These are phyloP conservation scores for Metschnikowia colocasiae DNA, from an alignment of 805 yeast genomes.

Conservation along the genomic window DNA sequence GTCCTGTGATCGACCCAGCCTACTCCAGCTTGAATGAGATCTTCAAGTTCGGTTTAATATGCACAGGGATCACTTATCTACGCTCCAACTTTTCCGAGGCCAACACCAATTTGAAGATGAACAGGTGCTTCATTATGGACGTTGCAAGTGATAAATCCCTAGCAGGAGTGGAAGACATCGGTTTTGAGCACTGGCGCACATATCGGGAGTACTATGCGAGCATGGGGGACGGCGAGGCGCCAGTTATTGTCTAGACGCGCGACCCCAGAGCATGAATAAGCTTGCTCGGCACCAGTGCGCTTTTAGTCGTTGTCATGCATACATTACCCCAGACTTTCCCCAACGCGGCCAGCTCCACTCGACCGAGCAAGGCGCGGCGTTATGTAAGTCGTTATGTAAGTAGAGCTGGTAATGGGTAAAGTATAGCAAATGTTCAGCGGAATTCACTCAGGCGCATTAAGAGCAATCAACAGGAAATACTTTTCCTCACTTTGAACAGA, in stretches of 20 bases:
- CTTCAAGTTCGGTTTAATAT: slow-evolving; percentile 53
- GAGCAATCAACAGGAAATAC: background rate
- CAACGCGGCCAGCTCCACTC: slow-evolving; percentile 9
- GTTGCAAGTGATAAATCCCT: slow-evolving; percentile 32
- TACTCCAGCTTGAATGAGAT: slow-evolving; percentile 52
- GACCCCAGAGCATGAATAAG: background rate
- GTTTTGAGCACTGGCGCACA: slow-evolving; percentile 38
- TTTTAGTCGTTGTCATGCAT: background rate
- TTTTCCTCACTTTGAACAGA: background rate
- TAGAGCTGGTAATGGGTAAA: background rate
- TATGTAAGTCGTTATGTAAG: no score
- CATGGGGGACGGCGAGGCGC: slow-evolving; percentile 6
- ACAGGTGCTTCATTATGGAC: slow-evolving; percentile 37
- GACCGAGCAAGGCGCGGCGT: slow-evolving; percentile 9
- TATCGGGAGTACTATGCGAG: slow-evolving; percentile 36
- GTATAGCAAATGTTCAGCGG: background rate
- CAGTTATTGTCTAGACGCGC: background rate
- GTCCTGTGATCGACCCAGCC: slow-evolving; percentile 50
- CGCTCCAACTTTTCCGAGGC: slow-evolving; percentile 26
- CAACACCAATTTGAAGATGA: slow-evolving; percentile 21
- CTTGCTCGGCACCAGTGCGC: slow-evolving; percentile 1
- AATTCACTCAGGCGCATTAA: background rate
- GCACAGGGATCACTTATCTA: slow-evolving; percentile 33
- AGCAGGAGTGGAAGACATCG: slow-evolving; percentile 39
- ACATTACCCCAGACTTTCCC: slow-evolving; percentile 25